phyloP scores from a whole-genome alignment of 176 grass and related monocot genomes.

The Bromus sterilis region DNA sequence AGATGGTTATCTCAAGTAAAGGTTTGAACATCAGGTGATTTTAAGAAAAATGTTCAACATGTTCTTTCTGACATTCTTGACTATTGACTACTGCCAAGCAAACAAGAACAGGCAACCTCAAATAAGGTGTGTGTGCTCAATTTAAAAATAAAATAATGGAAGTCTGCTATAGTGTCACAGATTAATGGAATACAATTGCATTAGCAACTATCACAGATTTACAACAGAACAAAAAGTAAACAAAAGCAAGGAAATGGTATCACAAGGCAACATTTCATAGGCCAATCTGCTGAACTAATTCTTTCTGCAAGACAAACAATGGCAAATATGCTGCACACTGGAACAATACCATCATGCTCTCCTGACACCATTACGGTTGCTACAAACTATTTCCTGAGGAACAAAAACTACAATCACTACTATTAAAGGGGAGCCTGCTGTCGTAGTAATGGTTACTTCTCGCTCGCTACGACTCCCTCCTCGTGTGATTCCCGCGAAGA shows the following conservation, averaged over 20 bases:
- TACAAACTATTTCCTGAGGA: background rate
- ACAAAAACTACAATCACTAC: background rate
- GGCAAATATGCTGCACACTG: background rate
- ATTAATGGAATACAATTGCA: background rate
- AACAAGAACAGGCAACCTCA: constrained; percentile 25
- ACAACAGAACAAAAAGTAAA: background rate
- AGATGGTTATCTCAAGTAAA: background rate
- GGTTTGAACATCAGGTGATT: constrained; percentile 58
- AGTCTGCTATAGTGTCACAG: too few relatives aligned
- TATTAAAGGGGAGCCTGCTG: too few relatives aligned
- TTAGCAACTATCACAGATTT: background rate
- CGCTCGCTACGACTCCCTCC: too few relatives aligned
- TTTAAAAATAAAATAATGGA: background rate
- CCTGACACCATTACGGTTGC: background rate
- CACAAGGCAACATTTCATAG: background rate
- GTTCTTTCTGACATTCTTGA: constrained; percentile 94
- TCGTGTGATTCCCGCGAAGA: too few relatives aligned
- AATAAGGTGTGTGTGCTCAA: too few relatives aligned
- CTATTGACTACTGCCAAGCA: constrained; percentile 91
- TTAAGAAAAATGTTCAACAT: constrained; percentile 84
- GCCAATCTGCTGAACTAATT: background rate
- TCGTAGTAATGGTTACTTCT: too few relatives aligned
- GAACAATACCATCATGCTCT: background rate
- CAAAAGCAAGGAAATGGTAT: constrained; percentile 5
- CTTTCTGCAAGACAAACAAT: constrained; percentile 1